Base-by-base conservation (phyloP, 1,284 basidiomycete genomes). In the Ceratobasidium sp. region DNA sequence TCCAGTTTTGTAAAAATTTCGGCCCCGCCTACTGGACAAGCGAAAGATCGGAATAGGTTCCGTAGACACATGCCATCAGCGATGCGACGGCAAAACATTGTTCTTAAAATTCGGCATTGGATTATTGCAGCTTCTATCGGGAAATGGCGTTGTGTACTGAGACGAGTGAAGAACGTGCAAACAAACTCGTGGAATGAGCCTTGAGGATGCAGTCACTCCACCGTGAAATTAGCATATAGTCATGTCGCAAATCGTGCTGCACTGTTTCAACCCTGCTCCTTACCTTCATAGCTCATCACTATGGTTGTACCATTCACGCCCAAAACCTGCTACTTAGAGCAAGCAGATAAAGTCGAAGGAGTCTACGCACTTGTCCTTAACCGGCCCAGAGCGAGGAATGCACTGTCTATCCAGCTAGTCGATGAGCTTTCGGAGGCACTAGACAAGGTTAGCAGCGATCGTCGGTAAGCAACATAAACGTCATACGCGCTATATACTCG, bases 281-380 rank as follows among this genome's bases (percentile, higher is more conserved):
- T 39, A 39, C 12, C 68, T 53, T 26, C 39, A 15, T 28, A 61
- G 13, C 46, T 67, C 64, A 49, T 26, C 44, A 18, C 15, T 26
- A 75, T 75, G 72, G 72, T 75, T 55, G 71, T 73, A 44, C 72
- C 72, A 28, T 49, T 60, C 10, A 63, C 72, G 3, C 69, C 69
- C 6, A 40, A 60, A 46, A 40, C 42, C 46, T 75, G 72, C 49
- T 75, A 75, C 49, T 66, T 75, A 60, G 72, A 73, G 23, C 72
- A 51, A 53, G 72, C 60, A 51, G 60, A 53, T n/a, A 44, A 60
- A 10, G 26, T 75, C 15, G 23, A 15, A 10, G 72, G 72, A 7
- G 72, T 75, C 23, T 75, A 55, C 28, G 49, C 12, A 10, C 63
- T 76, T 15, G 63, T 67, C 1, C 63, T 76, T 18, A 66, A 76